These are phyloP conservation scores for Cladosporium sphaerospermum DNA, from an alignment of 2,329 filamentous ascomycete genomes.

Conservation along the genomic window DNA sequence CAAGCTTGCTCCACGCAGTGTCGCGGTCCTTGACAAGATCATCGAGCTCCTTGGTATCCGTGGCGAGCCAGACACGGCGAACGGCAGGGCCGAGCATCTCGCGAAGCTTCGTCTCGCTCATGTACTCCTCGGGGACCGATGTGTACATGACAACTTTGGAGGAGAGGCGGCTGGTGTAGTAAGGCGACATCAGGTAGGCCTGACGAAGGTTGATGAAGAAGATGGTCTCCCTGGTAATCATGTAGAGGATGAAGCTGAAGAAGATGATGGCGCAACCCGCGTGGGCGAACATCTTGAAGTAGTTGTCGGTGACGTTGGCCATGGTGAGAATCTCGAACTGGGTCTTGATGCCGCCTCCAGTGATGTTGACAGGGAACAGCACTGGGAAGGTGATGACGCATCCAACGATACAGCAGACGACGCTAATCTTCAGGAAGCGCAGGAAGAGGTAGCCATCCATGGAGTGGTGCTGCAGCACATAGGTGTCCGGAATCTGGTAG, in stretches of 20 bases:
- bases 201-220: constrained; percentile 91
- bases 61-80: constrained; percentile 76
- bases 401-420: constrained; percentile 75
- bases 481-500: constrained; percentile 59
- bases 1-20: constrained; percentile 71
- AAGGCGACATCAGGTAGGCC: constrained; percentile 79
- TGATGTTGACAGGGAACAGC: constrained; percentile 81
- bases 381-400: constrained; percentile 81
- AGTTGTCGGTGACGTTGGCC: constrained; percentile 63
- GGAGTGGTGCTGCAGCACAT: constrained; percentile 82
- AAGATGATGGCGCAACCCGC: constrained; percentile 75
- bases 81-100: constrained; percentile 76
- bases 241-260: constrained; percentile 80
- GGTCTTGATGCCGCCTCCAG: constrained; percentile 58
- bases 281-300: constrained; percentile 72
- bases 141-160: constrained; percentile 87
- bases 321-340: constrained; percentile 77
- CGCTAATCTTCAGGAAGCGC: constrained; percentile 74
- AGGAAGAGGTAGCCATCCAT: constrained; percentile 89
- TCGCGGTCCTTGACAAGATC: constrained; percentile 78
- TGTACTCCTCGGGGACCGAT: constrained; percentile 71
- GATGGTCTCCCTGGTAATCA: constrained; percentile 79
- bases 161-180: constrained; percentile 78
- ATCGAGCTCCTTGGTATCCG: constrained; percentile 69
- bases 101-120: constrained; percentile 69